Base-by-base conservation (phyloP, 1,139 yeast genomes). In the Geotrichum bryndzae region DNA sequence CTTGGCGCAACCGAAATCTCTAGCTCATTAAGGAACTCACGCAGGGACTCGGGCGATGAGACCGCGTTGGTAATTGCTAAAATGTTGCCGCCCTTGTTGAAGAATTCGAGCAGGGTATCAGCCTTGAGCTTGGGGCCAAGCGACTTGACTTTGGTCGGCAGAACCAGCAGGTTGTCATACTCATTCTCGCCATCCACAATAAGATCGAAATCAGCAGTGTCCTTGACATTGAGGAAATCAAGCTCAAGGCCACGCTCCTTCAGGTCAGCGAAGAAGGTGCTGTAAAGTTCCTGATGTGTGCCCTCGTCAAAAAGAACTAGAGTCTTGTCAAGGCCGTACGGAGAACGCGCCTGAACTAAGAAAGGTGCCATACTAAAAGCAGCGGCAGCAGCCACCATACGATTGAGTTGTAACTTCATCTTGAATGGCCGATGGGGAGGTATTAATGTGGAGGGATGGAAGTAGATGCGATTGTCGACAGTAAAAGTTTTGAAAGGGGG, bases 1-100 rank as follows among this genome's bases (percentile, higher is more conserved):
- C 85, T 87, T 63, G 97, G 96, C 53, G 96, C 82, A 64, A 97
- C 90, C 69, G 80, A 84, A 60, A 95, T 86, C 35, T 97, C 99
- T 67, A 91, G 76, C 73, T 92, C 92, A 68, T 86, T 84, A 69
- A 90, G 81, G 69, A 88, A 87, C 5, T 81, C 77, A 64, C 91
- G 82, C 41, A 87, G 75, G 27, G 87, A 83, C 56, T 88, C 91
- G 35, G 95, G 89, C 33, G 85, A 77, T n/a, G 87, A 87, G 33
- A 70, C 68, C 38, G 85, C 80, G 25, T 81, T 76, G 0, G 86
- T 80, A 35, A 90, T 78, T 23, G 87, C 83, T 41, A 94, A 72
- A 18, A 94, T 72, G 72, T 91, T 88, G 64, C 97, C 97, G 53
- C 92, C 89, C 23, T 77, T 77, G 69, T 82, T 76, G 67, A 86